Percentiles rank a stretch among this genome's conserved stretches.
Evolutionary conservation across 1,139 yeast species (phyloP).

Genomic region (Insectozyma bohioensis): DNA sequence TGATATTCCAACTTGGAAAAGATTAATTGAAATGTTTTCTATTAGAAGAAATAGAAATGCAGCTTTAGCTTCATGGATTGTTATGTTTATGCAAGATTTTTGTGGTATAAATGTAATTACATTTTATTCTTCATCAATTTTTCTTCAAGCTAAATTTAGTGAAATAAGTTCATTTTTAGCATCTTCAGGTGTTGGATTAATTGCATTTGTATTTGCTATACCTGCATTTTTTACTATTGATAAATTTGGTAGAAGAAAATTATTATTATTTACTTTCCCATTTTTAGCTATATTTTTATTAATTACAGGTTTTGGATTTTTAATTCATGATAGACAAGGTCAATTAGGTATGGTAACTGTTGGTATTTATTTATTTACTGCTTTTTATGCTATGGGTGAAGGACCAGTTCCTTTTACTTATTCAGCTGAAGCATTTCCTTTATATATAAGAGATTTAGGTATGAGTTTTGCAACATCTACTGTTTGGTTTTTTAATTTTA

Average conservation of each 20-base stretch:
- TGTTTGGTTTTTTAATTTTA: constrained; percentile 82
- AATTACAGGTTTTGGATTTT: constrained; percentile 75
- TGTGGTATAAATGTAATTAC: constrained; percentile 92
- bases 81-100: constrained; percentile 89
- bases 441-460: constrained; percentile 81
- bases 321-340: constrained; percentile 42
- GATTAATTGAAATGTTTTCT: constrained; percentile 56
- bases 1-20: constrained; percentile 50
- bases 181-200: constrained; percentile 83
- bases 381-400: constrained; percentile 80
- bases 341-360: constrained; percentile 57
- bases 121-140: constrained; percentile 73
- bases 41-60: constrained; percentile 83
- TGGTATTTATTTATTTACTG: constrained; percentile 73
- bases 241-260: constrained; percentile 70
- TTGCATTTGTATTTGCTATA: constrained; percentile 76
- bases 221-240: constrained; percentile 86
- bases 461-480: constrained; percentile 85
- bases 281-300: constrained; percentile 65
- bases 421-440: constrained; percentile 81
- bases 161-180: constrained; percentile 66
- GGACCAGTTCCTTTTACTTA: constrained; percentile 92
- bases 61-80: constrained; percentile 74
- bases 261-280: constrained; percentile 74
- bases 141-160: constrained; percentile 63